Evolutionary conservation across 176 grass and related monocot species (phyloP), one percentile per base, ranked within the genome.

Genomic region (Musa schizocarpa): DNA sequence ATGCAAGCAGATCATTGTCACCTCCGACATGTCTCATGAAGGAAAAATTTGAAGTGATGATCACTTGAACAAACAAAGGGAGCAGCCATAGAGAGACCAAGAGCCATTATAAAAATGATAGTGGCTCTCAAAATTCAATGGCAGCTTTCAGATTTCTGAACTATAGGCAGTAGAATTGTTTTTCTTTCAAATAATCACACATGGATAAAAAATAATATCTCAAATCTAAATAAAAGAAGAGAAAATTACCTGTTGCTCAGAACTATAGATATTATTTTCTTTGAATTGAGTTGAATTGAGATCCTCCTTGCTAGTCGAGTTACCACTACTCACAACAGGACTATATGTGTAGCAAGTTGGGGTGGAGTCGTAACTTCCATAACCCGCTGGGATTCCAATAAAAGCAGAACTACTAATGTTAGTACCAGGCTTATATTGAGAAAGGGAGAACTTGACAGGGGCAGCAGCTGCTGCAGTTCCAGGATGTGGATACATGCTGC

Each of bases 201-300:
- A 43, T 43, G 34, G 5, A 43, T 43, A 43, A 43, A 43, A 43
- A 43, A 43, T 43, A 43, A 6, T 43, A 43, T 43, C 34, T 43
- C 34, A 43, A 43, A 6, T 43, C 4, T 43, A 43, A 56, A 56
- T 19, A 20, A 27, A 13, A 9, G 14, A 51, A 22, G 34, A 79
- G 63, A 6, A 62, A 56, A 11, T 68, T 88, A 92, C 89, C 85
- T 89, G 89, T 77, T 86, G 83, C 56, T 83, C 83, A 0, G 89
- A 75, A 52, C 89, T 87, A 84, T 92, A 96, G 56, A 92, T 72
- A 75, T 87, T 96, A 78, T 84, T 96, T 58, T 96, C 89, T 74
- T 96, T 92, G 76, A 88, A 92, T 58, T 96, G 92, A 16, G 80
- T 77, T 54, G 75, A 76, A 73, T 58, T 76, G 27, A 88, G 61